Evolutionary conservation across 2,329 filamentous ascomycete species (phyloP), one percentile per base, ranked within the genome.

Genomic region (Truncatella angustata): DNA sequence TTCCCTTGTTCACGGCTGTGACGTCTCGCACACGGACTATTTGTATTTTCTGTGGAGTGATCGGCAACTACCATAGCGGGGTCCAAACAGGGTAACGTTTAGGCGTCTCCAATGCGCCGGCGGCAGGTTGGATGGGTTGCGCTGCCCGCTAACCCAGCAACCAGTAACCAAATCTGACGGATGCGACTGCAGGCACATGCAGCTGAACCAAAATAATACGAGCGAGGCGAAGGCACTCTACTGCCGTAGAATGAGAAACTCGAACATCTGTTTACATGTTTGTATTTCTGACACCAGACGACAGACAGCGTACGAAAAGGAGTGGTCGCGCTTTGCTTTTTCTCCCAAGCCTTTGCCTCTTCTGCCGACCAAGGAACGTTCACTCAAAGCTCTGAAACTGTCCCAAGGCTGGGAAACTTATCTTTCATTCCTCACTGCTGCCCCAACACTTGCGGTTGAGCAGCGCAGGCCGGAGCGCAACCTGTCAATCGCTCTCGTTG

Each of bases 121-220:
- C 20, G 7, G n/a, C 36, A 40, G n/a, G n/a, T n/a, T n/a, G n/a
- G 28, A 32, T 32, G 28, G 7, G 28, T 9, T 7, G 28, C 28
- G 28, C 28, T 14, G 28, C 28, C 14, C 32, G 32, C n/a, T n/a
- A 35, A 21, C 36, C n/a, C n/a, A 16, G 36, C 36, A 40, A 21
- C 36, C 14, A 40, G n/a, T n/a, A 40, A 7, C 36, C 7, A 40
- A 16, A 40, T 16, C 36, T 10, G 36, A n/a, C 9, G 9, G 20
- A 9, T n/a, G 7, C 36, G 16, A 16, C 36, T 16, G n/a, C 9
- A 40, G 16, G 36, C 14, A 21, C 9, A 40, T 16, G 36, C 9
- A 40, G 36, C n/a, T 40, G 36, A 40, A 40, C 36, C 14, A 40
- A 40, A 40, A 40, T 40, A 40, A 40, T 40, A 40, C 36, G 36